A percentile compares a stretch with the other conserved stretches of the same genome.
phyloP scores from a whole-genome alignment of 163 green algal species.

The Chlamydomonas reinhardtii region DNA sequence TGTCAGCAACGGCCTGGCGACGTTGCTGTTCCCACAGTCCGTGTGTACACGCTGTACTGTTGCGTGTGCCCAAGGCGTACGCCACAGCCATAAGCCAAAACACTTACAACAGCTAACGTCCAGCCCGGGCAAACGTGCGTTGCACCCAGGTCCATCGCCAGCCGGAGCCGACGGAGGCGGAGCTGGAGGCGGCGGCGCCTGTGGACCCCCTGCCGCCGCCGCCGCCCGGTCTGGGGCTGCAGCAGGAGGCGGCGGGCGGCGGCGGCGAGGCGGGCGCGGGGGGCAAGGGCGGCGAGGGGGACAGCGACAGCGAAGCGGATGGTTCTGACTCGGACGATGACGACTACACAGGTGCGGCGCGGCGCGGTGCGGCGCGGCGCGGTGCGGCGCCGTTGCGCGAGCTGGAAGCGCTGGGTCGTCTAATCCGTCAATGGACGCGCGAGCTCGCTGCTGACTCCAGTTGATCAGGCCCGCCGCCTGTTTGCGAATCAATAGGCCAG shows the following conservation, averaged over 20 bases:
- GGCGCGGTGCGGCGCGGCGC: background rate
- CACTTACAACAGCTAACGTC: too few species aligned
- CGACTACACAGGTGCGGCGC: background rate
- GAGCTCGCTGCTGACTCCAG: too few species aligned
- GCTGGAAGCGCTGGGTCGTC: too few species aligned
- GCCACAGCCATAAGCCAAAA: too few species aligned
- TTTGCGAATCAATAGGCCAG: too few species aligned
- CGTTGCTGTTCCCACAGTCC: too few species aligned
- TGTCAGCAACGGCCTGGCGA: too few species aligned
- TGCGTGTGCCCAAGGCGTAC: too few species aligned
- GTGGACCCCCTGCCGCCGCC: conserved; percentile 9
- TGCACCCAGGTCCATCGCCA: conserved; percentile 1
- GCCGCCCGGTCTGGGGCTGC: background rate
- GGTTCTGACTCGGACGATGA: background rate
- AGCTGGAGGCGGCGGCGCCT: conserved; percentile 23
- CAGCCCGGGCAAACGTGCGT: too few species aligned
- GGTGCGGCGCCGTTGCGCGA: background rate
- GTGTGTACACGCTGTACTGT: too few species aligned
- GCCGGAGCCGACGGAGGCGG: background rate
- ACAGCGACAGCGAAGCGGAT: background rate
- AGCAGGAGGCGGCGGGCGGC: background rate
- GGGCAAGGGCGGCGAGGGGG: background rate
- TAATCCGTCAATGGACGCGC: too few species aligned
- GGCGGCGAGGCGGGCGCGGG: background rate
- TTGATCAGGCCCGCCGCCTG: too few species aligned